A percentile compares a stretch with the other conserved stretches of the same genome.
phyloP scores from a whole-genome alignment of 208 protist species.

The Jaenimonas drosophilae region DNA sequence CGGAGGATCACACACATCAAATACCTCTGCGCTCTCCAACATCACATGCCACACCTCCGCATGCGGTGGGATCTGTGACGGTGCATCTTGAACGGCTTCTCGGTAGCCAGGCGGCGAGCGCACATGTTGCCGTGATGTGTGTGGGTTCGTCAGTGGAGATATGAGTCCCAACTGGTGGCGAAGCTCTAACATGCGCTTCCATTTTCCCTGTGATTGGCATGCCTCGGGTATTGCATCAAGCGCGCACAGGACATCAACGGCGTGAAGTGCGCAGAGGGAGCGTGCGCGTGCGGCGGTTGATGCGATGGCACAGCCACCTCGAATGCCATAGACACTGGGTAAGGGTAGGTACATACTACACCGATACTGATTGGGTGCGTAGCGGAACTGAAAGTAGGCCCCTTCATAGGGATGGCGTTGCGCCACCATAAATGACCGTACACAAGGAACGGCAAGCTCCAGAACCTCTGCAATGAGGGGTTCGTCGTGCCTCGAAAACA shows the following conservation, averaged over 20 bases:
- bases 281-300: constrained; percentile 11
- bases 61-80: constrained; percentile 15
- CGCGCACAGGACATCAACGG: constrained; percentile 48
- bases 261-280: constrained; percentile 32
- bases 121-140: constrained; percentile 6
- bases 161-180: too few species aligned
- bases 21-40: constrained; percentile 30
- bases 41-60: constrained; percentile 48
- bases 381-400: constrained; percentile 29
- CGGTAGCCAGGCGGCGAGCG: constrained; percentile 54
- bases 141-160: too few species aligned
- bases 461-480: constrained; percentile 24
- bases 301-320: constrained; percentile 52
- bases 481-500: constrained; percentile 18
- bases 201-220: constrained; percentile 8
- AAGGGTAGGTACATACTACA: constrained; percentile 53
- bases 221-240: constrained; percentile 29
- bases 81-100: constrained; percentile 9
- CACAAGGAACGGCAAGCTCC: constrained; percentile 13
- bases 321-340: constrained; percentile 43
- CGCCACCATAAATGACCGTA: constrained; percentile 48
- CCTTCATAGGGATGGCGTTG: constrained; percentile 39
- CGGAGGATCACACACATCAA: constrained; percentile 24
- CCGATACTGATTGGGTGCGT: constrained; percentile 30
- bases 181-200: constrained; percentile 31